Percentiles rank a stretch among this genome's conserved stretches.
These are phyloP conservation scores for Epichloe sibirici DNA, from an alignment of 2,329 filamentous ascomycete genomes.

Conservation along the genomic window DNA sequence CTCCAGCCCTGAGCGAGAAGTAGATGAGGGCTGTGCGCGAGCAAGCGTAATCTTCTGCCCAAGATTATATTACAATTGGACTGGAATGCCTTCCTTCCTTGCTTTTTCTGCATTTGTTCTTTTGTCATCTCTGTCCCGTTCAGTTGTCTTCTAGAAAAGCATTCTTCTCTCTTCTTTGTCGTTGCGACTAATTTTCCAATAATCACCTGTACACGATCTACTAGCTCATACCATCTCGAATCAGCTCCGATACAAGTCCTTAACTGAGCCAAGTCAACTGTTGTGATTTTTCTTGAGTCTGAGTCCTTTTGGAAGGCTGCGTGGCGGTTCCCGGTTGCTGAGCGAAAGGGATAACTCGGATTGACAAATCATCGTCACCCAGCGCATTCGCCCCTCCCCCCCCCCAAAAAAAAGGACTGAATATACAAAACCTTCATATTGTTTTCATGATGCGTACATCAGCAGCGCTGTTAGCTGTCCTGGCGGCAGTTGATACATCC, in stretches of 20 bases:
- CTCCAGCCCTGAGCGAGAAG: neutral
- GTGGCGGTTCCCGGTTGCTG: no score
- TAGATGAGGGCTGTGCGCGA: neutral
- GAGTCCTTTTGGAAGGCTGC: no score
- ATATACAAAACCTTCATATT: neutral
- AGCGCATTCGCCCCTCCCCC: no score
- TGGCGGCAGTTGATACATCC: neutral
- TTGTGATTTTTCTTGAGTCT: no score
- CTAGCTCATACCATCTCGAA: no score
- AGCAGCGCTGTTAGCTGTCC: neutral
- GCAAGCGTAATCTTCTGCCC: neutral
- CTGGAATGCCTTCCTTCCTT: neutral
- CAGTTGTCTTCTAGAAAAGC: neutral
- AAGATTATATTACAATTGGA: neutral
- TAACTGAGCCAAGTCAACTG: no score
- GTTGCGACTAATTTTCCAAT: no score
- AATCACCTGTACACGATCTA: no score
- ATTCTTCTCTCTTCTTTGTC: neutral
- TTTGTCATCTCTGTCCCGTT: neutral
- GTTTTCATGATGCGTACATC: neutral
- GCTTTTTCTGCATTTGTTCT: neutral
- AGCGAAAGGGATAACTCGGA: no score
- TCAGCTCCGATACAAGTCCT: no score
- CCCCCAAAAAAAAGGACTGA: no score
- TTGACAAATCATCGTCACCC: no score